A percentile compares a stretch with the other conserved stretches of the same genome.
These are phyloP conservation scores for Penicillium sp. DNA, from an alignment of 2,329 filamentous ascomycete species.

Conservation along the genomic window DNA sequence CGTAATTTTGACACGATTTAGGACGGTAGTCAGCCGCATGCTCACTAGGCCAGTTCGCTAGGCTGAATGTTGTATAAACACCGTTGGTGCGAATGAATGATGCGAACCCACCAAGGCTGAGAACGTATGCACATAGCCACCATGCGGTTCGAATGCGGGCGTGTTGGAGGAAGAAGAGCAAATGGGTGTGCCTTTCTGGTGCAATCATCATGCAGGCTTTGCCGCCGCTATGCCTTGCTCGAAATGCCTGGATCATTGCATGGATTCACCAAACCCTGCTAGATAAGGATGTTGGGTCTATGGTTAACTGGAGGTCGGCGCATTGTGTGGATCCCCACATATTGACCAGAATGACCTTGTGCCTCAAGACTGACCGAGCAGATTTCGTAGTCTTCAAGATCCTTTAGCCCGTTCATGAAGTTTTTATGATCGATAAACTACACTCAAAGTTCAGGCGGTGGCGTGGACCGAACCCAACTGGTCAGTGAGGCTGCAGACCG, in stretches of 20 bases:
- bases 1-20: background rate
- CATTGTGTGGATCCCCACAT: background rate
- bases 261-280: too few relatives aligned
- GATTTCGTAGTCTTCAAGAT: background rate
- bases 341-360: background rate
- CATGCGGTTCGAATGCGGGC: background rate
- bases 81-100: background rate
- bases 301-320: background rate
- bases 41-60: background rate
- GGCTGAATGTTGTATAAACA: background rate
- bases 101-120: background rate
- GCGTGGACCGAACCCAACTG: background rate
- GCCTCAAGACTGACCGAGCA: background rate
- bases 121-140: background rate
- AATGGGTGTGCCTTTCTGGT: background rate
- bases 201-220: background rate
- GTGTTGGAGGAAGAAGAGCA: background rate
- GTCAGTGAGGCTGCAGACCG: background rate
- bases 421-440: background rate
- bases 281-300: too few relatives aligned
- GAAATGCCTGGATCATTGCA: background rate
- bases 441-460: background rate
- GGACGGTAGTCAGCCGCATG: background rate
- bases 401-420: background rate
- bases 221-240: background rate